A percentile compares a stretch with the other conserved stretches of the same genome.
These are phyloP conservation scores for Halophytophthora polymorphica DNA, from an alignment of 352 stramenopile species.

Conservation along the genomic window DNA sequence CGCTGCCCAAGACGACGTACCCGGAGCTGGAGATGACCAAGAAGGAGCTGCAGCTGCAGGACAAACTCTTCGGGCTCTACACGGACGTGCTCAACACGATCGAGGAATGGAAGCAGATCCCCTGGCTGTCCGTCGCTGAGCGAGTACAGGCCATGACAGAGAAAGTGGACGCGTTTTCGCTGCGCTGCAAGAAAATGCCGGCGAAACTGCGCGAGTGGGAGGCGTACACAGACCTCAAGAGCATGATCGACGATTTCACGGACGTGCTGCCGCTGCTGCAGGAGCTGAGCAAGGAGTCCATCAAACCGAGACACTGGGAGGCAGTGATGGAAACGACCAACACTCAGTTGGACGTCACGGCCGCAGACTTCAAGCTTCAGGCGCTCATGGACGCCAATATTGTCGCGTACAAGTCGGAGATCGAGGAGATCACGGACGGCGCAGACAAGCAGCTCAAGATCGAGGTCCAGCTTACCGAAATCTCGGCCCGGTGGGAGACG, in stretches of 20 bases:
- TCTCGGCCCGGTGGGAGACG: constrained; percentile 91
- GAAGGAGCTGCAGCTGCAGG: constrained; percentile 95
- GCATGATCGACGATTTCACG: constrained; percentile 98
- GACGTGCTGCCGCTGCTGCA: constrained; percentile 95
- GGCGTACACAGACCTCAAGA: constrained; percentile 95
- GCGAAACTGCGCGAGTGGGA: constrained; percentile 95
- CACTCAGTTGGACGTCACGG: constrained; percentile 92
- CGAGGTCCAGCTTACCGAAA: constrained; percentile 93
- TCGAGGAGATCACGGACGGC: constrained; percentile 97
- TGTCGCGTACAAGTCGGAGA: constrained; percentile 90
- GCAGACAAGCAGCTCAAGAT: constrained; percentile 99
- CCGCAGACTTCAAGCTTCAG: constrained; percentile 95
- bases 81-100: constrained; percentile 97
- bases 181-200: constrained; percentile 97
- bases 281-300: constrained; percentile 96
- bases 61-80: constrained; percentile 96
- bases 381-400: constrained; percentile 94
- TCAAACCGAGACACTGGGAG: constrained; percentile 96
- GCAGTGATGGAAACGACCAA: constrained; percentile 95
- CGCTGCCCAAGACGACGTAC: constrained; percentile 94
- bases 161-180: constrained; percentile 95
- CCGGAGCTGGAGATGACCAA: constrained; percentile 96
- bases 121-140: constrained; percentile 93
- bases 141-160: constrained; percentile 96
- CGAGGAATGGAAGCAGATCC: constrained; percentile 96